Conservation (phyloP, 2,329 filamentous ascomycete species). For the Cytospora leucostoma region DNA sequence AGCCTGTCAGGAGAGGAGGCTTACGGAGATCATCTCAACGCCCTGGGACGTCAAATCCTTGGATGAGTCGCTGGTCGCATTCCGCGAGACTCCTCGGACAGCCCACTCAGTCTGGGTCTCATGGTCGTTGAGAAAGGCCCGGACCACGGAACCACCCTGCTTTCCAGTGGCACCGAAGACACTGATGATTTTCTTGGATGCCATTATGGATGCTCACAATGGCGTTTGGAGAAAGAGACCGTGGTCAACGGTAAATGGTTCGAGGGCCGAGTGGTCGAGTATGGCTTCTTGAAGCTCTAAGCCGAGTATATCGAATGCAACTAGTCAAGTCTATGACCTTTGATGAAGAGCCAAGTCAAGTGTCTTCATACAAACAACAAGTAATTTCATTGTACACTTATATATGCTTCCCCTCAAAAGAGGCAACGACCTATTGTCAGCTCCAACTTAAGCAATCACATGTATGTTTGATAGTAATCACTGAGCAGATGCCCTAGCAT, state of each 20-base stretch:
- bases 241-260: background rate
- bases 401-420: too few species aligned
- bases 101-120: conserved; percentile 49
- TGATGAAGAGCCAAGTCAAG: too few species aligned
- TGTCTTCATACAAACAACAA: too few species aligned
- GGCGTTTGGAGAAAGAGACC: background rate
- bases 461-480: too few species aligned
- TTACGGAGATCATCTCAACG: conserved; percentile 50
- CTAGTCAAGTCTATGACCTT: too few species aligned
- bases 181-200: conserved; percentile 47
- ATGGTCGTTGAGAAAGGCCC: conserved; percentile 41
- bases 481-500: too few species aligned
- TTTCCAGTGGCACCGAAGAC: conserved; percentile 62
- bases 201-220: conserved; percentile 9
- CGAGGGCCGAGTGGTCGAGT: background rate
- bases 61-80: conserved; percentile 45
- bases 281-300: too few species aligned
- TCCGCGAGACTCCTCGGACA: conserved; percentile 58
- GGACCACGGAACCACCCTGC: conserved; percentile 59
- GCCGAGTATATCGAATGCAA: too few species aligned
- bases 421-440: too few species aligned
- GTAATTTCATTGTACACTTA: too few species aligned
- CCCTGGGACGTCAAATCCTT: conserved; percentile 47
- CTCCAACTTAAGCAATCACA: too few species aligned
- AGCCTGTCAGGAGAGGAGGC: conserved; percentile 24